These are phyloP conservation scores for Candida hungchunana DNA, from an alignment of 805 yeast genomes.

Conservation along the genomic window DNA sequence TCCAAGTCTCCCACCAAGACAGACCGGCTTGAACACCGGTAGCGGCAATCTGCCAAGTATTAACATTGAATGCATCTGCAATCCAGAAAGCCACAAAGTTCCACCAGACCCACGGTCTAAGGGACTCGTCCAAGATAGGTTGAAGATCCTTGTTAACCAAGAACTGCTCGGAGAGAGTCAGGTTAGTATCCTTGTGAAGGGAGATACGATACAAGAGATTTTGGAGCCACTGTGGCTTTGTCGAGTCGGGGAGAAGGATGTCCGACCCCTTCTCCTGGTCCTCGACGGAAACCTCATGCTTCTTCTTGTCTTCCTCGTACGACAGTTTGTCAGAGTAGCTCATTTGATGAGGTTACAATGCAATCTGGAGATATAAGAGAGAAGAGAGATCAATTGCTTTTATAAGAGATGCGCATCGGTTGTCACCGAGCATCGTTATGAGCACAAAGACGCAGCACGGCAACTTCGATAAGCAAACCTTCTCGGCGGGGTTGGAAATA, in stretches of 20 bases:
- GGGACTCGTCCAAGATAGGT: conserved; percentile 62
- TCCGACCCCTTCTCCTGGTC: conserved; percentile 14
- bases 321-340: no score
- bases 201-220: conserved; percentile 15
- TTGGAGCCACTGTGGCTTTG: conserved; percentile 7
- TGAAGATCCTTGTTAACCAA: conserved; percentile 70
- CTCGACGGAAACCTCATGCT: neutral
- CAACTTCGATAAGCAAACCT: no score
- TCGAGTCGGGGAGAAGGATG: conserved; percentile 8
- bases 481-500: no score
- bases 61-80: conserved; percentile 85
- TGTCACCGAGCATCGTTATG: no score
- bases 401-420: no score
- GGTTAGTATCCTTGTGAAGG: conserved; percentile 25
- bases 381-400: no score
- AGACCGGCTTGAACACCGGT: conserved; percentile 76
- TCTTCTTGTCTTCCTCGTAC: conserved; percentile 4
- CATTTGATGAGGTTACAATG: no score
- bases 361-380: no score
- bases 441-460: no score
- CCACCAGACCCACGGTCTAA: conserved; percentile 83
- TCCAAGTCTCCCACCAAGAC: conserved; percentile 91
- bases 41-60: conserved; percentile 89
- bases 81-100: conserved; percentile 81
- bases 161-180: conserved; percentile 59